phyloP scores from a whole-genome alignment of 2,329 filamentous ascomycete species.

The Atkinsonella hypoxylon region DNA sequence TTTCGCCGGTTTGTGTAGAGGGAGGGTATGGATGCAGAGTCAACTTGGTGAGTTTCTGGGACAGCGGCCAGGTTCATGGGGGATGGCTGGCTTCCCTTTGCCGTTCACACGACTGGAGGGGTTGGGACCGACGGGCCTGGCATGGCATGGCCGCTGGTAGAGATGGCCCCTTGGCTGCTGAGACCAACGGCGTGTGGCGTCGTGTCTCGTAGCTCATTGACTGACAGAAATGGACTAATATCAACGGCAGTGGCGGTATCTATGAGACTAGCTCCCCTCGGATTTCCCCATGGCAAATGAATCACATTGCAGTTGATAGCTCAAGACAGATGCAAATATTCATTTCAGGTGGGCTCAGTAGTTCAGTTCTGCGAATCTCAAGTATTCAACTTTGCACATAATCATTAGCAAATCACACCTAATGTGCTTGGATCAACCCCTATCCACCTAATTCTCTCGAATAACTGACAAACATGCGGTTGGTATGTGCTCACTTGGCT shows the following conservation, averaged over 20 bases:
- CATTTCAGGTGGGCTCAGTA: not conserved
- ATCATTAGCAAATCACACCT: no score
- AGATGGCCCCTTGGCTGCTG: no score
- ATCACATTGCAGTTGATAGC: constrained; percentile 2
- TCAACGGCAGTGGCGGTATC: constrained; percentile 2
- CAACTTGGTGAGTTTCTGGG: no score
- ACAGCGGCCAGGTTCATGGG: no score
- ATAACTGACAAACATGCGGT: not conserved
- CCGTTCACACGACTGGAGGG: no score
- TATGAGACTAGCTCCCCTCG: constrained; percentile 3
- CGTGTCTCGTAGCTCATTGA: constrained; percentile 2
- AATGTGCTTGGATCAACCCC: no score
- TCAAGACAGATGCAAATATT: no score
- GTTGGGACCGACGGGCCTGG: no score
- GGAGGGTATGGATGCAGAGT: no score
- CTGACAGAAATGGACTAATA: not conserved
- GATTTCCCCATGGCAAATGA: not conserved
- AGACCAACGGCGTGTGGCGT: constrained; percentile 3
- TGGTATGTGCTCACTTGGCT: not conserved
- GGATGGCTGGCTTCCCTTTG: no score
- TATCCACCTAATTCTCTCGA: not conserved
- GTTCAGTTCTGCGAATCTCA: no score
- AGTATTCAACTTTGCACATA: not conserved
- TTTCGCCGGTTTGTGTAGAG: no score
- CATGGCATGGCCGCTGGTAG: not conserved